Evolutionary conservation across 768 basidiomycete species (phyloP), one percentile per base, ranked within the genome.

Genomic region (Lanmaoa pseudosensibilis): DNA sequence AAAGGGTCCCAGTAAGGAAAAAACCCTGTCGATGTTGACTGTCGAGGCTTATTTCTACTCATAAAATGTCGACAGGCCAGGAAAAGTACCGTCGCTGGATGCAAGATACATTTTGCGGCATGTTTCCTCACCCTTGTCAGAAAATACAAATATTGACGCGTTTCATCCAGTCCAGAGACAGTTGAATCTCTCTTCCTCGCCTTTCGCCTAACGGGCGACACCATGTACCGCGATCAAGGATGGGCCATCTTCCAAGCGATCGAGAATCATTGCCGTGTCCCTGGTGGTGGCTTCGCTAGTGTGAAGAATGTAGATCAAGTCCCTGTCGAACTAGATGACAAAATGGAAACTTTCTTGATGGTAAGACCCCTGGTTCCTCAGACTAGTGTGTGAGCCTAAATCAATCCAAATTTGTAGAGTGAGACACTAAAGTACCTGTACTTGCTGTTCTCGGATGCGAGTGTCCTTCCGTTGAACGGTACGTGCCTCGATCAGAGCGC

Each of bases 311-410:
- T 98, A 11, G 92, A 96, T 70, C 79, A 83, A 57, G 75, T 86
- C 11, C 86, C 88, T 0, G 83, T 77, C 2, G 75, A 77, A 65
- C 76, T 82, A 55, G 87, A 92, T 59, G 93, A 98, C 72, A 87
- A 89, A 70, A 96, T 97, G 94, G 94, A 98, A 75, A 94, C 94
- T 13, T 97, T 95, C 76, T 83, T 94, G 73, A 78, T 97, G 79
- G 91, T 90, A 55, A 40, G 85, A 72, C 23, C 10, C 34, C 30
- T 52, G 34, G 45, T 50, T 19, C 53, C 41, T 44, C 43, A 5
- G 34, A 38, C 10, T 2, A 15, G 13, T 4, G 25, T 19, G 18
- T 15, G 3, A 30, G 18, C 52, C 30, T 9, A 43, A 38, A 16
- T 23, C 2, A 16, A 45, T 38, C 44, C 39, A 3, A 48, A 50